These are phyloP conservation scores for Globisporangium megalacanthum DNA, from an alignment of 352 stramenopile species.

Conservation along the genomic window DNA sequence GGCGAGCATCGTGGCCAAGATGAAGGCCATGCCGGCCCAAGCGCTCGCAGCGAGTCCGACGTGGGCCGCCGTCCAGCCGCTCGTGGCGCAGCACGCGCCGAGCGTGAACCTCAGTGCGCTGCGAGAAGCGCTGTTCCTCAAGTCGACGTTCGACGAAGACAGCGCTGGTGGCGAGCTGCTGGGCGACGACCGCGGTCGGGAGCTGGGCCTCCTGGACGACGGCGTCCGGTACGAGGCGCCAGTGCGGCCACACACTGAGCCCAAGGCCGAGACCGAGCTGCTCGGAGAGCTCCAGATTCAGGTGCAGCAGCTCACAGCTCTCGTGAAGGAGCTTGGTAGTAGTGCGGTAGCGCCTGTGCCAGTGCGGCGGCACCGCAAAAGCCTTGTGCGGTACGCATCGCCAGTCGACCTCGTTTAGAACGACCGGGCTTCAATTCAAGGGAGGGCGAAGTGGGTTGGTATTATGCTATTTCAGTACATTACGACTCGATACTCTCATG, in stretches of 20 bases:
- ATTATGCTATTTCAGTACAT: too few relatives aligned
- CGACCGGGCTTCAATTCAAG: too few relatives aligned
- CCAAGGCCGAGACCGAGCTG: constrained; percentile 10
- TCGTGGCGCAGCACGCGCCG: constrained; percentile 3
- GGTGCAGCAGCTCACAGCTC: constrained; percentile 12
- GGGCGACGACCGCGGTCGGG: background rate
- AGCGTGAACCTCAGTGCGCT: constrained; percentile 12
- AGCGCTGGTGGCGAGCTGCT: background rate
- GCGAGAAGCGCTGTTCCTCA: constrained; percentile 15
- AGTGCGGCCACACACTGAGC: background rate
- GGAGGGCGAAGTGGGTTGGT: too few relatives aligned
- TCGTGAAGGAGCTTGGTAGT: constrained; percentile 7
- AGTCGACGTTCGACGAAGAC: constrained; percentile 14
- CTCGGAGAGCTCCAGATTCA: constrained; percentile 14
- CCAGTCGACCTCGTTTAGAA: constrained; percentile 4
- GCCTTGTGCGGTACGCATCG: constrained; percentile 9
- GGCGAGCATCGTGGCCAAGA: constrained; percentile 13
- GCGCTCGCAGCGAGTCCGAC: constrained; percentile 7
- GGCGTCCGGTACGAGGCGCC: constrained; percentile 13
- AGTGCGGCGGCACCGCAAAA: constrained; percentile 8
- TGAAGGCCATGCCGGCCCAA: constrained; percentile 9
- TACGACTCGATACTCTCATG: background rate
- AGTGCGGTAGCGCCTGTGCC: background rate
- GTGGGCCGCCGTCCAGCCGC: constrained; percentile 9
- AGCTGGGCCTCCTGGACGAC: constrained; percentile 13